Base-by-base conservation (phyloP, 1,284 basidiomycete genomes). In the Microbotryum saponariae region DNA sequence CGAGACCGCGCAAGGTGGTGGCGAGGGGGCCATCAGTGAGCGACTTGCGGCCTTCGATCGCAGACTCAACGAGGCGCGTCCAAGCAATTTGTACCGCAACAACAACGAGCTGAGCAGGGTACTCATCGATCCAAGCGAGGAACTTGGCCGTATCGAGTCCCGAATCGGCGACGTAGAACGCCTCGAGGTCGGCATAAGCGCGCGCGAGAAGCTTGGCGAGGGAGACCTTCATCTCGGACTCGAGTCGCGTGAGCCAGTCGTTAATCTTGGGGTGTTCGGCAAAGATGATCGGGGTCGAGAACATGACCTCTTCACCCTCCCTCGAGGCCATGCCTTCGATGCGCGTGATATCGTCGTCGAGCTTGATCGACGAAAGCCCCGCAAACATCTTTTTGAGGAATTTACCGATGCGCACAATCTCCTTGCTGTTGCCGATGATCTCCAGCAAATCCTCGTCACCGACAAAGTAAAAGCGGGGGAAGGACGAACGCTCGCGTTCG, bases 321-420 rank as follows among this genome's bases (percentile, higher is more conserved):
- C 91, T 81, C 5, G 93, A 97, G 6, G 88, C 85, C 84, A 97
- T 93, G 54, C 87, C 91, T 71, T 85, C 83, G 62, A 92, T 92
- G 72, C 88, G 83, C 1, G 89, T 87, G 62, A 91, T 77, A 51
- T 92, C 90, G n/a, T 70, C 67, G 74, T 96, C 89, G n/a, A 97
- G 80, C 69, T 81, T 82, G 65, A 98, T 82, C 0, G 89, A 91
- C 0, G 91, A 88, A 52, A 99, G 87, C 47, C 97, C 96, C 7
- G 96, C 96, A 76, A 98, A 99, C 96, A 99, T 98, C 82, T 98
- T 98, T 80, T 97, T 97, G 66, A 99, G 82, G 77, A 98, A 96
- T 73, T 97, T 97, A 87, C 96, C 90, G 75, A 97, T 90, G 33
- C 94, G 87, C 53, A 91, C 78, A 67, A 97, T 94, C 73, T 99